Percentiles rank a stretch among this genome's conserved stretches.
These are phyloP conservation scores for Krasilnikovozyma curviuscula DNA, from an alignment of 768 basidiomycete species.

Conservation along the genomic window DNA sequence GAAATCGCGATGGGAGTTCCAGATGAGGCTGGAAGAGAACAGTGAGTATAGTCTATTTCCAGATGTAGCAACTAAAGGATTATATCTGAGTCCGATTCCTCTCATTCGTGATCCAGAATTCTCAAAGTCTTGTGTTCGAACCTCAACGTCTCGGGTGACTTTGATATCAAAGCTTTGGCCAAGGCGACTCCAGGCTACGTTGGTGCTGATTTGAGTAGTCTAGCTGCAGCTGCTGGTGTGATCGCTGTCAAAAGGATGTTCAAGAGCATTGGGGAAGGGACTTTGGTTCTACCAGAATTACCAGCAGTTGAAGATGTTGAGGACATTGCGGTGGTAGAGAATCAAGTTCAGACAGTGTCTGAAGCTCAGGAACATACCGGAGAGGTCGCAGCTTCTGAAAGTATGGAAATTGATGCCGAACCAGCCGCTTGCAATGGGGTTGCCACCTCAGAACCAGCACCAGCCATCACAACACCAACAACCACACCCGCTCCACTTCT, in stretches of 20 bases:
- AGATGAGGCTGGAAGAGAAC: constrained; percentile 68
- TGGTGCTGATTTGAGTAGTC: constrained; percentile 75
- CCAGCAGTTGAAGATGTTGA: constrained; percentile 15
- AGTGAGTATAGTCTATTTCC: constrained; percentile 36
- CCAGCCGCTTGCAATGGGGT: not conserved
- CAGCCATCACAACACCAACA: not conserved
- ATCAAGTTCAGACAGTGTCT: too few species aligned
- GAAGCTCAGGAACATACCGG: too few species aligned
- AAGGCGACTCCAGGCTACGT: constrained; percentile 95
- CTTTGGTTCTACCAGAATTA: constrained; percentile 30
- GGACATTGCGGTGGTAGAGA: constrained; percentile 22
- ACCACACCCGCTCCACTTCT: constrained; percentile 10
- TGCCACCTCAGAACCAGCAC: not conserved
- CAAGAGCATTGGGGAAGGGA: constrained; percentile 47
- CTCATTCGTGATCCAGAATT: constrained; percentile 49
- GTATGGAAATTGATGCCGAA: constrained; percentile 28
- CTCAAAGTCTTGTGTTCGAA: constrained; percentile 66
- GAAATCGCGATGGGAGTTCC: constrained; percentile 97
- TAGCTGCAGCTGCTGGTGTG: constrained; percentile 84
- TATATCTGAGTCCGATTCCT: not conserved
- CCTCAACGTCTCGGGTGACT: constrained; percentile 65
- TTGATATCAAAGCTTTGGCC: constrained; percentile 66
- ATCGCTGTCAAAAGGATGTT: constrained; percentile 95
- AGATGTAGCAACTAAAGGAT: not conserved
- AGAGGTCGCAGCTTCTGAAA: too few species aligned